Percentiles rank a stretch among this genome's conserved stretches.
These are phyloP conservation scores for Trichoderma afroharzianum DNA, from an alignment of 2,329 filamentous ascomycete genomes.

Conservation along the genomic window DNA sequence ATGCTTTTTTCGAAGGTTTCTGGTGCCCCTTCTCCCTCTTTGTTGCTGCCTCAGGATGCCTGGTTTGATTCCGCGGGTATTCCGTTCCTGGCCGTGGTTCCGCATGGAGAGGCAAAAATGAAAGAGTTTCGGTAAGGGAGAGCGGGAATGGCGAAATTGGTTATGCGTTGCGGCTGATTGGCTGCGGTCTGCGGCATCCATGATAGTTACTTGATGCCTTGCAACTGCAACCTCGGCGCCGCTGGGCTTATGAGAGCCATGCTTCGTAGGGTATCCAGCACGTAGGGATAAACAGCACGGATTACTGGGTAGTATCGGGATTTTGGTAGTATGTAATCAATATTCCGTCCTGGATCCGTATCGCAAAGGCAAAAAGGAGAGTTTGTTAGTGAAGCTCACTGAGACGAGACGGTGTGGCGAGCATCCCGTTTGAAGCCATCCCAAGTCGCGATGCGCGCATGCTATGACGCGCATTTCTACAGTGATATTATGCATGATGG, in stretches of 20 bases:
- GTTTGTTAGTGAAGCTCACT: not conserved
- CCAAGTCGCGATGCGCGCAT: not conserved
- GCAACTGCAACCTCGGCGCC: not conserved
- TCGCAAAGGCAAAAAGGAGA: not conserved
- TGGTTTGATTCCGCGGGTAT: not conserved
- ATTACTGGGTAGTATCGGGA: not conserved
- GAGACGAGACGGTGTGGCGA: not conserved
- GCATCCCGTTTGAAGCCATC: not conserved
- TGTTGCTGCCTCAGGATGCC: not conserved
- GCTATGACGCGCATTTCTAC: not conserved
- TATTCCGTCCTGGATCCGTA: not conserved
- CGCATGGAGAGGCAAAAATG: not conserved
- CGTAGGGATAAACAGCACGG: not conserved
- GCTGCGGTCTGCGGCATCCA: not conserved
- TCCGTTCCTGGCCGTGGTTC: not conserved
- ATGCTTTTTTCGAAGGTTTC: not conserved
- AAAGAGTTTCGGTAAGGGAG: not conserved
- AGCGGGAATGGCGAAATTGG: not conserved
- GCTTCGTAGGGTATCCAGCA: not conserved
- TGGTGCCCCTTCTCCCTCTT: not conserved
- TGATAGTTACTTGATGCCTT: not conserved
- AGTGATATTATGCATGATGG: not conserved
- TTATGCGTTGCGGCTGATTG: constrained; percentile 1
- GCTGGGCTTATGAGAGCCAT: not conserved
- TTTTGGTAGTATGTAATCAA: not conserved